phyloP scores from a whole-genome alignment of 2,329 filamentous ascomycete species.

The Rhynchosporium graminicola region DNA sequence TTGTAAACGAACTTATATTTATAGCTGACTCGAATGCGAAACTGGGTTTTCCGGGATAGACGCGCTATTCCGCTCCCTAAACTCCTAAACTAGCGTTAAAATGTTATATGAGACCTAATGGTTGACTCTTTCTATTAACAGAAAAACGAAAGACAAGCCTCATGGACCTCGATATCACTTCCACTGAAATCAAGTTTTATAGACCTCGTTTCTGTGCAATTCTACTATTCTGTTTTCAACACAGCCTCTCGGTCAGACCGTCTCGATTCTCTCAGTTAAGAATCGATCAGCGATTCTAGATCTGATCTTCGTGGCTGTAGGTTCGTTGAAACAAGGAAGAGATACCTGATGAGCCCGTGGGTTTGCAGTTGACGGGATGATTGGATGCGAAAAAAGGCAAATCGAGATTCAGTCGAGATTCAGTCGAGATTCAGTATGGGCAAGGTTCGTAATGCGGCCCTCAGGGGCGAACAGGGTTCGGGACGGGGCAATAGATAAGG shows the following conservation, averaged over 20 bases:
- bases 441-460: constrained; percentile 9
- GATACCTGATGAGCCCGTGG: not conserved
- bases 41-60: too few species aligned
- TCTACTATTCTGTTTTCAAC: not conserved
- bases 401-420: not conserved
- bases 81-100: too few species aligned
- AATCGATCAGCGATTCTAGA: constrained; percentile 4
- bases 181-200: constrained; percentile 8
- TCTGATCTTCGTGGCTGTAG: constrained; percentile 8
- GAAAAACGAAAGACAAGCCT: too few species aligned
- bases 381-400: not conserved
- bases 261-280: not conserved
- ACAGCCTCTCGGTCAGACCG: not conserved
- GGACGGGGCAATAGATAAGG: constrained; percentile 7
- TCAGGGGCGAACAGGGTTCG: constrained; percentile 8
- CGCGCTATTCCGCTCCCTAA: too few species aligned
- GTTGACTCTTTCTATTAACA: too few species aligned
- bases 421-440: not conserved
- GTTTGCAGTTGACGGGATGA: not conserved
- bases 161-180: not conserved
- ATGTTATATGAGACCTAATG: too few species aligned
- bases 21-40: too few species aligned
- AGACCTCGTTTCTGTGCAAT: constrained; percentile 6
- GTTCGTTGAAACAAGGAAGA: not conserved
- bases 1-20: too few species aligned